Evolutionary conservation across 2,329 filamentous ascomycete species (phyloP).

Genomic region (Xylaria sp.): DNA sequence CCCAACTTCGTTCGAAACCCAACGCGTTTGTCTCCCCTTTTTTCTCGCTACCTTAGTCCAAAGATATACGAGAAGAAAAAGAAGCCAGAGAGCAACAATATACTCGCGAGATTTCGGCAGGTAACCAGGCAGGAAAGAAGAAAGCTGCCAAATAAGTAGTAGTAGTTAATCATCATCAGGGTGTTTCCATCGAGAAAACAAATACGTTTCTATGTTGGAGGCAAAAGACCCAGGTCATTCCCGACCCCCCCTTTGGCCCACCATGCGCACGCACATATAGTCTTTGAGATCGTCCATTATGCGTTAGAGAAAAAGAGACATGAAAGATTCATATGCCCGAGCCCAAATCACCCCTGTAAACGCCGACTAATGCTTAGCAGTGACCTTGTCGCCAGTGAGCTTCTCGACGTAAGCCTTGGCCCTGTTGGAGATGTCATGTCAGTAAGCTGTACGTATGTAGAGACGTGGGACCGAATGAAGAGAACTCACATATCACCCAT

Average conservation of each 20-base stretch:
- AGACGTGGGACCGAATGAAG: no score
- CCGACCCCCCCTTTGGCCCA: no score
- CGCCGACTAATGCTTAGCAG: constrained; percentile 60
- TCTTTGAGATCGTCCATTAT: not conserved
- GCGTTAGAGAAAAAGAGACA: not conserved
- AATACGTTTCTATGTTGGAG: not conserved
- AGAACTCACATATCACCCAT: constrained; percentile 86
- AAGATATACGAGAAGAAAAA: no score
- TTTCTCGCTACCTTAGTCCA: not conserved
- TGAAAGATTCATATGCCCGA: constrained; percentile 13
- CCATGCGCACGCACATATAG: not conserved
- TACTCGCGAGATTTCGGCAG: no score
- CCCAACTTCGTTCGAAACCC: no score
- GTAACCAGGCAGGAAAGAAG: not conserved
- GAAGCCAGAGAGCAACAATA: no score
- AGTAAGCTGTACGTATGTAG: constrained; percentile 17
- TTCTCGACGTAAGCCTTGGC: constrained; percentile 64
- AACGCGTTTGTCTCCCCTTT: constrained; percentile 5
- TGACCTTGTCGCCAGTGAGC: constrained; percentile 58
- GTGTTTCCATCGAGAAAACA: not conserved
- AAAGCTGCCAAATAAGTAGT: not conserved
- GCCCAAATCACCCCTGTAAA: constrained; percentile 21
- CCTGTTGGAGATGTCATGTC: constrained; percentile 37
- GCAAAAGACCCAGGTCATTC: not conserved
- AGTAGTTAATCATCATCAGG: not conserved